Conservation (phyloP, 176 grass and related monocot genomes). For the Musa acuminata region DNA sequence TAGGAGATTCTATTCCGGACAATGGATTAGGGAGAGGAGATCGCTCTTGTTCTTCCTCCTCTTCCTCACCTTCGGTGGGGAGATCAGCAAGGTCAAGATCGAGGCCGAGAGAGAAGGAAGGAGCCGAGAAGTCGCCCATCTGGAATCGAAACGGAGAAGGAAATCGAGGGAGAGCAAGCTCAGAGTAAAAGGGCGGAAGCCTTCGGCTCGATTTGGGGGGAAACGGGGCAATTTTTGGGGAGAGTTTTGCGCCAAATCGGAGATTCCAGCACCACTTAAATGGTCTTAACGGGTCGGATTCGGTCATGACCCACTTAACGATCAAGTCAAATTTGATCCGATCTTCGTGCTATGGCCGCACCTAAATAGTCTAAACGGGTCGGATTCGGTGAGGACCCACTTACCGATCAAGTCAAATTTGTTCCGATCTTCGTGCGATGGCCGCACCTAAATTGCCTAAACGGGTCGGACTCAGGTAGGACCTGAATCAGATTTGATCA, state of each 20-base stretch:
- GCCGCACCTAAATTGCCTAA: no score
- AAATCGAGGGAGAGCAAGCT: background rate
- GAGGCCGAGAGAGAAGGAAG: constrained; percentile 73
- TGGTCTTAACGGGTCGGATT: background rate
- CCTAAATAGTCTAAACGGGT: no score
- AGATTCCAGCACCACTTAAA: background rate
- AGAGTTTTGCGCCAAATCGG: background rate
- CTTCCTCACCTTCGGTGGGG: constrained; percentile 19
- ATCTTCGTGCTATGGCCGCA: no score
- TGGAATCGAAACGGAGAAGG: constrained; percentile 1
- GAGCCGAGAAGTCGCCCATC: constrained; percentile 33
- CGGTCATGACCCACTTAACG: background rate
- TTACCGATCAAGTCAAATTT: no score
- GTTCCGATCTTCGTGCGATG: no score
- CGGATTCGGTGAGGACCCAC: no score
- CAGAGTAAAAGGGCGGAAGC: background rate
- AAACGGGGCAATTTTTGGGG: background rate
- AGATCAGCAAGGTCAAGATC: constrained; percentile 31
- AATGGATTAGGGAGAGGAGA: background rate
- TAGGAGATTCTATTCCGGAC: constrained; percentile 23
- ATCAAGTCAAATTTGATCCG: no score
- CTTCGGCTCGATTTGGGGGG: background rate
- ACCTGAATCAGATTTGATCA: no score
- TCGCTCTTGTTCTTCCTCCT: constrained; percentile 26
- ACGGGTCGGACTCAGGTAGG: no score